A percentile compares a stretch with the other conserved stretches of the same genome.
These are phyloP conservation scores for Ballota nigra DNA, from an alignment of 257 asterid species.

Conservation along the genomic window DNA sequence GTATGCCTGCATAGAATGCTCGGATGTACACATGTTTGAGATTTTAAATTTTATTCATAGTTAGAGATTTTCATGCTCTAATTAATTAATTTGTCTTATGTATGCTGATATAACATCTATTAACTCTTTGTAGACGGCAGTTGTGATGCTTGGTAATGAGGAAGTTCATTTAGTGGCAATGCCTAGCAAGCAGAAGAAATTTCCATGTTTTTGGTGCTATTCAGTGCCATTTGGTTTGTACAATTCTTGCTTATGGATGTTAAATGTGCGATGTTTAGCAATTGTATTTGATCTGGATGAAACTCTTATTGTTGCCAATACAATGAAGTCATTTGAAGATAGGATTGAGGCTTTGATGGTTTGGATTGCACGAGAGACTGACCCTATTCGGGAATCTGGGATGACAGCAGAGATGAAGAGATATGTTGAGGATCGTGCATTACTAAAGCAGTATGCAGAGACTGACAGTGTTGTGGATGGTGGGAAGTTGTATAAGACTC, in stretches of 20 bases:
- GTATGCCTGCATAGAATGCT: background rate
- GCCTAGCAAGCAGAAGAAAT: conserved; percentile 91
- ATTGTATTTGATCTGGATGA: conserved; percentile 97
- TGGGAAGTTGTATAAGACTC: conserved; percentile 61
- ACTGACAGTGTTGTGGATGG: conserved; percentile 75
- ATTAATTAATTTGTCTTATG: background rate
- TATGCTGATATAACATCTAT: conserved; percentile 18
- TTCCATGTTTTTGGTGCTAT: conserved; percentile 98
- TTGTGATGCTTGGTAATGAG: conserved; percentile 70
- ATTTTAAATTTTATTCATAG: background rate
- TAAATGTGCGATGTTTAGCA: conserved; percentile 83
- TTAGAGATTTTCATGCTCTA: background rate
- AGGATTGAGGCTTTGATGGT: conserved; percentile 69
- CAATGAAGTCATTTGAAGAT: conserved; percentile 98
- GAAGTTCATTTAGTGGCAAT: conserved; percentile 97
- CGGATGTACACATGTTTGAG: background rate
- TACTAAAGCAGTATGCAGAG: conserved; percentile 90
- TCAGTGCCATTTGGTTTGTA: conserved; percentile 75
- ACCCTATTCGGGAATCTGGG: conserved; percentile 70
- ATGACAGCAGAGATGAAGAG: conserved; percentile 96
- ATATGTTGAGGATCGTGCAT: conserved; percentile 77
- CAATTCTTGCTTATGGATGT: conserved; percentile 63
- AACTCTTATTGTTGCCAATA: conserved; percentile 96
- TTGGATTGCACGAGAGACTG: conserved; percentile 76
- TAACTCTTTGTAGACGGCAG: conserved; percentile 69